Conservation (phyloP, 176 grass and related monocot genomes). For the Neostapfia colusana region DNA sequence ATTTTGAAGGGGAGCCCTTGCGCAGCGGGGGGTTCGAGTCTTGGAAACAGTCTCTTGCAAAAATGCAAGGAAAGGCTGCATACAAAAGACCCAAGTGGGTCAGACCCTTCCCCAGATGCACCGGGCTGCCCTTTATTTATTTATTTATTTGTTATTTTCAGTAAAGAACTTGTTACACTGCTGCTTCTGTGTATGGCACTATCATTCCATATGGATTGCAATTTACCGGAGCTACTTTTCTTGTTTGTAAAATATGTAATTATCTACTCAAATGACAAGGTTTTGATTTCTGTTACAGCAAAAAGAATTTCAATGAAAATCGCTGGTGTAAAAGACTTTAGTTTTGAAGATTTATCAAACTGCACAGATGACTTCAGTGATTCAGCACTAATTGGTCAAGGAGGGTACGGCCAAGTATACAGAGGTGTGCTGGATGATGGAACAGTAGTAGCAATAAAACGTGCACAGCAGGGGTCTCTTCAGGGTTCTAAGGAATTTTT, state of each 20-base stretch:
- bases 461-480: conserved; percentile 67
- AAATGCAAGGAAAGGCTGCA: too few species aligned
- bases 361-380: conserved; percentile 55
- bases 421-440: conserved; percentile 64
- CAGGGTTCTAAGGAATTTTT: conserved; percentile 82
- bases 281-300: conserved; percentile 30
- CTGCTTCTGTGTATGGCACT: not conserved
- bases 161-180: conserved; percentile 9
- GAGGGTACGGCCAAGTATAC: conserved; percentile 83
- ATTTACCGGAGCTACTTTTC: not conserved
- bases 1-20: too few species aligned
- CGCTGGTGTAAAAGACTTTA: conserved; percentile 68
- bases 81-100: too few species aligned
- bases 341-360: conserved; percentile 59
- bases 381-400: conserved; percentile 60
- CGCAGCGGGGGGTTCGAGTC: too few species aligned
- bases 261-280: conserved; percentile 22
- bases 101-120: too few species aligned
- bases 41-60: too few species aligned
- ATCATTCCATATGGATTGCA: not conserved
- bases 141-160: not conserved
- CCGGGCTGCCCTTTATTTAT: too few species aligned
- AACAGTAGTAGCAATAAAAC: conserved; percentile 71
- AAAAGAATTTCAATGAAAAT: conserved; percentile 68
- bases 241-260: not conserved